Evolutionary conservation across 257 asterid genomes (phyloP).

Genomic region (Sherardia arvensis): DNA sequence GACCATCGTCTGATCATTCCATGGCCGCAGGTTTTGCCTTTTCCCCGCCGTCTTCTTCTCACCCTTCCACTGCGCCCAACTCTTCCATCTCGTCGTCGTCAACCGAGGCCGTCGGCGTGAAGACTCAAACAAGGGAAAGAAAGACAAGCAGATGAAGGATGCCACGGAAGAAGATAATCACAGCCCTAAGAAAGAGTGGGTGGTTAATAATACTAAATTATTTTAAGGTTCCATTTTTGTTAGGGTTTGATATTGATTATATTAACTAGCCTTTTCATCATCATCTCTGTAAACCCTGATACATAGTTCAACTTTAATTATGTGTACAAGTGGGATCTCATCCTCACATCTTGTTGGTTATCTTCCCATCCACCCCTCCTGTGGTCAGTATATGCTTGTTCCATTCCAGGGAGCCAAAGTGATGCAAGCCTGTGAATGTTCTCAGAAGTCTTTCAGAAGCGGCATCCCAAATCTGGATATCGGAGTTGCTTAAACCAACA

Average conservation of each 20-base stretch:
- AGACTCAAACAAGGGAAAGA: conserved; percentile 19
- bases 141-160: conserved; percentile 22
- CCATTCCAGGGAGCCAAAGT: too few relatives aligned
- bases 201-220: background rate
- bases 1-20: conserved; percentile 26
- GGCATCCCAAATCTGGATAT: too few relatives aligned
- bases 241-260: background rate
- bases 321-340: too few relatives aligned
- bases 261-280: too few relatives aligned
- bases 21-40: conserved; percentile 26
- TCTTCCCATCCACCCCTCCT: too few relatives aligned
- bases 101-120: conserved; percentile 41
- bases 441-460: too few relatives aligned
- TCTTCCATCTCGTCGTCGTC: conserved; percentile 50
- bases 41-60: conserved; percentile 17
- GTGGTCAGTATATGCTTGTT: too few relatives aligned
- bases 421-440: too few relatives aligned
- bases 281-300: too few relatives aligned
- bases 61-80: conserved; percentile 42
- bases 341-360: too few relatives aligned
- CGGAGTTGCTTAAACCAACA: too few relatives aligned
- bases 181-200: conserved; percentile 50
- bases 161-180: conserved; percentile 24
- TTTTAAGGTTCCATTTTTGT: background rate
- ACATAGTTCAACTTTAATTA: too few relatives aligned